Evolutionary conservation across 352 stramenopile genomes (phyloP).

Genomic region (Phytophthora sp.): DNA sequence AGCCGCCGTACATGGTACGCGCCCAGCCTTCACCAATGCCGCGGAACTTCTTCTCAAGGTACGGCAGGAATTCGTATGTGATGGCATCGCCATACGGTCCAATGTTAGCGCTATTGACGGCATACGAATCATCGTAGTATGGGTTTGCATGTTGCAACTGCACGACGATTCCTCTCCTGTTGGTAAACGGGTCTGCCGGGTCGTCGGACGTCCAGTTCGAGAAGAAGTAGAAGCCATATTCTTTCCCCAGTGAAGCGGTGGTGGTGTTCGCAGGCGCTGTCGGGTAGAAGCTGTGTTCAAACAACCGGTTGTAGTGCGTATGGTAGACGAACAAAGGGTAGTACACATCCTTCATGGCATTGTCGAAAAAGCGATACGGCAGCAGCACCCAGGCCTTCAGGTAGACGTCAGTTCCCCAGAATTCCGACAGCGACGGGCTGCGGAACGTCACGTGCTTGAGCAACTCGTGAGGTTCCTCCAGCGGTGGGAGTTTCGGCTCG

Average conservation of each 20-base stretch:
- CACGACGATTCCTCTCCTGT: constrained; percentile 75
- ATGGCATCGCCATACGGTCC: constrained; percentile 78
- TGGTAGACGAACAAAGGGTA: constrained; percentile 84
- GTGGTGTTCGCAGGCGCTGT: constrained; percentile 35
- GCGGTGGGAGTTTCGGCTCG: constrained; percentile 38
- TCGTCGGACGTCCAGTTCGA: constrained; percentile 74
- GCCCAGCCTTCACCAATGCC: constrained; percentile 70
- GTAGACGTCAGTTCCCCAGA: constrained; percentile 74
- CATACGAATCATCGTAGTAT: constrained; percentile 85
- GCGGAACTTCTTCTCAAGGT: constrained; percentile 62
- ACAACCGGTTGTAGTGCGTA: constrained; percentile 70
- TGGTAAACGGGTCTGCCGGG: constrained; percentile 52
- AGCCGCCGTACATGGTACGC: constrained; percentile 80
- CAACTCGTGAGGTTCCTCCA: constrained; percentile 56
- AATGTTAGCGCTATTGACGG: constrained; percentile 79
- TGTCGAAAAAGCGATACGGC: constrained; percentile 70
- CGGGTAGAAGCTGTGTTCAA: constrained; percentile 62
- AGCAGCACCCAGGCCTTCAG: constrained; percentile 78
- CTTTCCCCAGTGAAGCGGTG: constrained; percentile 36
- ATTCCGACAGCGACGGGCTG: constrained; percentile 60
- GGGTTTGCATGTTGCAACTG: constrained; percentile 80
- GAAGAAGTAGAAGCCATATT: constrained; percentile 76
- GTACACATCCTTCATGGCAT: constrained; percentile 51
- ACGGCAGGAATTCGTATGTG: constrained; percentile 80
- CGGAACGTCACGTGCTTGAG: constrained; percentile 76